Evolutionary conservation across 805 yeast genomes (phyloP).

Genomic region (Barnettozyma sucrosica): DNA sequence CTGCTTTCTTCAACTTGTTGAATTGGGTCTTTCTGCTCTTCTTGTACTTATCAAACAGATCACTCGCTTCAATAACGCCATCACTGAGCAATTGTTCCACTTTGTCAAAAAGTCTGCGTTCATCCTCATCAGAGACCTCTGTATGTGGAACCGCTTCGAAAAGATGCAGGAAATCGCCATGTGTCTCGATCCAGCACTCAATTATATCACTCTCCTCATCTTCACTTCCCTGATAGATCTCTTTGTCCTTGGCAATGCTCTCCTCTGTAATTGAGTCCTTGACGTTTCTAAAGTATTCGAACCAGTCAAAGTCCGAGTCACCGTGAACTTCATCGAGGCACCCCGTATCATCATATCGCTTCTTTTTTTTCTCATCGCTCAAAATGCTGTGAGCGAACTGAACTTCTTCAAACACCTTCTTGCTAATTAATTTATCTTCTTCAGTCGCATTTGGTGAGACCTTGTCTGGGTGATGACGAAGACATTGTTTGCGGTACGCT

Average conservation of each 20-base stretch:
- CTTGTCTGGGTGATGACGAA: constrained; percentile 71
- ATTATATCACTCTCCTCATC: constrained; percentile 62
- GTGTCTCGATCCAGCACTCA: constrained; percentile 46
- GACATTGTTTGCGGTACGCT: constrained; percentile 59
- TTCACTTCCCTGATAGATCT: constrained; percentile 52
- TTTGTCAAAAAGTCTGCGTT: constrained; percentile 49
- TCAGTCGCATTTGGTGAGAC: constrained; percentile 22
- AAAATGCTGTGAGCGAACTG: constrained; percentile 72
- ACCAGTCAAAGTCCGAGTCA: constrained; percentile 44
- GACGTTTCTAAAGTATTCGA: constrained; percentile 44
- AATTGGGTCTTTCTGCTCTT: constrained; percentile 44
- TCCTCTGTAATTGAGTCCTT: constrained; percentile 51
- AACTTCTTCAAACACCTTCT: constrained; percentile 52
- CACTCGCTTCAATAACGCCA: constrained; percentile 32
- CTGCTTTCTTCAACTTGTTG: constrained; percentile 41
- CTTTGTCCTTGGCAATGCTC: constrained; percentile 62
- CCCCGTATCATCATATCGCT: constrained; percentile 67
- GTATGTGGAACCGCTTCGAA: constrained; percentile 78
- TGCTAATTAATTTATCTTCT: constrained; percentile 31
- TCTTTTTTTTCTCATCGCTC: constrained; percentile 49
- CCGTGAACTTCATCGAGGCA: constrained; percentile 39
- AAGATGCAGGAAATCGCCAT: constrained; percentile 64
- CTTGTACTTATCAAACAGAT: constrained; percentile 46
- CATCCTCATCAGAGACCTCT: constrained; percentile 55
- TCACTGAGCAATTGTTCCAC: constrained; percentile 41